Base-by-base conservation (phyloP, 192 early-diverging fungal species). In the Backusella liffmaniae region DNA sequence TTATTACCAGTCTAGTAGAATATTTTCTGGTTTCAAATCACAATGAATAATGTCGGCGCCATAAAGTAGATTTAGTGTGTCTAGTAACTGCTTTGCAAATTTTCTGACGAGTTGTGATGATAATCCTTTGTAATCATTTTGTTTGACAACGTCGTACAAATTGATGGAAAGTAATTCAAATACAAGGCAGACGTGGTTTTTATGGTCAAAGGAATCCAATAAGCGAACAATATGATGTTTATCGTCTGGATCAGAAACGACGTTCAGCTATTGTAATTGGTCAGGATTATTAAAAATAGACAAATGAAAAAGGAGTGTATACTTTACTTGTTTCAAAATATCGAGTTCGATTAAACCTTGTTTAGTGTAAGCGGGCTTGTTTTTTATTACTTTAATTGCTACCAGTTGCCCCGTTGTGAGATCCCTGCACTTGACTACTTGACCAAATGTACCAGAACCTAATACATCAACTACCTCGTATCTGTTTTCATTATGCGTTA, bases 11-110 rank as follows among this genome's bases (percentile, higher is more conserved):
- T 94, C 92, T 41, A 99, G 85, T 72, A 99, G 78, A 67, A 98
- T 95, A 80, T 99, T 99, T 84, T 99, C 96, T 3, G 98, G 97
- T 81, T 99, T 99, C 70, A 99, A 88, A 85, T 99, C 98, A 70
- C 96, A 96, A 80, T 99, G 98, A 66, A 99, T 98, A 46, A 98
- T 91, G 30, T 90, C 86, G 1, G 95, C 94, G 77, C 92, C 88
- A 77, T 89, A 92, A 37, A 99, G 80, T 21, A 98, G 86, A 39
- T 88, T 90, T 77, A 99, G 86, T 3, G 95, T 87, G 77, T 98
- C 96, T 66, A 99, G 86, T 59, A 99, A 90, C 83, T 99, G 98
- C n/a, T 90, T 85, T 0, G 95, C 90, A 79, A 99, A 92, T n/a
- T 95, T 90, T 6, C 95, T 90, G 15, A 99, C 95, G 1, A 98